phyloP scores from a whole-genome alignment of 768 basidiomycete genomes.

The Pleurotus djamor region DNA sequence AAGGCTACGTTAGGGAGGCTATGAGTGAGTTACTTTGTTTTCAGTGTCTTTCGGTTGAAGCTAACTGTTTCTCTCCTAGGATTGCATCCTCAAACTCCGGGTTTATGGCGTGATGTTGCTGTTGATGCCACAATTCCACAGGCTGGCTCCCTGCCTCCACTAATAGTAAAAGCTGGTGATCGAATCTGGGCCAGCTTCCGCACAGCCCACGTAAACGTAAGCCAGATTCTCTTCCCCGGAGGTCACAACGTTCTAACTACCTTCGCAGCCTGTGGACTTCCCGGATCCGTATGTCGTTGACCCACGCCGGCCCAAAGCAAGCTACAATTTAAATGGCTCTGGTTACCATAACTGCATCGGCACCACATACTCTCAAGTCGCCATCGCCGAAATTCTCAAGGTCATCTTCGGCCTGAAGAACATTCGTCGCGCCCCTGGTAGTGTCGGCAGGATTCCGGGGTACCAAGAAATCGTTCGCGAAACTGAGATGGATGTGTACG shows the following conservation, averaged over 20 bases:
- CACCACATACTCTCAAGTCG: conserved; percentile 27
- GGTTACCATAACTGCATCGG: conserved; percentile 43
- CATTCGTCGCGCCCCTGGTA: conserved; percentile 42
- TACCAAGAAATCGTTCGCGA: conserved; percentile 26
- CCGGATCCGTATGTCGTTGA: conserved; percentile 36
- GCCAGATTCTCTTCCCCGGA: not conserved
- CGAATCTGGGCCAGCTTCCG: conserved; percentile 27
- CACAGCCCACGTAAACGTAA: conserved; percentile 29
- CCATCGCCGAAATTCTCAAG: conserved; percentile 41
- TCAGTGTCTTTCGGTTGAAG: not conserved
- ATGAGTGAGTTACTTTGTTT: conserved; percentile 14
- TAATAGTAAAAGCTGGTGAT: conserved; percentile 29
- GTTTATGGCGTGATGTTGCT: conserved; percentile 19
- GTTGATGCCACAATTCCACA: conserved; percentile 21
- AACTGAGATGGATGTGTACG: conserved; percentile 30
- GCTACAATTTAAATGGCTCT: conserved; percentile 27
- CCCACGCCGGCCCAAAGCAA: conserved; percentile 30
- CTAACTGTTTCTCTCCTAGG: not conserved
- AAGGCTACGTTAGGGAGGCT: conserved; percentile 30
- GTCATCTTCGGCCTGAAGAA: conserved; percentile 42
- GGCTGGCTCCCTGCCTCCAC: conserved; percentile 17
- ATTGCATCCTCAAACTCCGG: conserved; percentile 11
- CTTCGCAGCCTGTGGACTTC: conserved; percentile 34
- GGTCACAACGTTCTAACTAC: not conserved
- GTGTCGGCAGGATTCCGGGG: conserved; percentile 33